Evolutionary conservation across 495 filamentous ascomycete genomes (phyloP).

Genomic region (Penicillium subrubescens): DNA sequence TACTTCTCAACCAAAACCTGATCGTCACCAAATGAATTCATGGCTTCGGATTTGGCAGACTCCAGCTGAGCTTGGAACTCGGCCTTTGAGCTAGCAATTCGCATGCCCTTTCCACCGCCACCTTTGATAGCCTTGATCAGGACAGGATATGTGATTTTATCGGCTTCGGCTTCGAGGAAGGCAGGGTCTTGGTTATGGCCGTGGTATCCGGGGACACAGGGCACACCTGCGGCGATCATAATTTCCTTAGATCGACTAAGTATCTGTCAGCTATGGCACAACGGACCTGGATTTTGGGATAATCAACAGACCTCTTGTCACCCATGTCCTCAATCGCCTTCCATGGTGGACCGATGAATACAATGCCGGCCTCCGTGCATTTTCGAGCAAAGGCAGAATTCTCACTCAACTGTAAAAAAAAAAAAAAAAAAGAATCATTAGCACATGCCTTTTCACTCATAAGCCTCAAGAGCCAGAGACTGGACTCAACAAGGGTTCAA

Average conservation of each 20-base stretch:
- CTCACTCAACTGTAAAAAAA: slow-evolving; percentile 63
- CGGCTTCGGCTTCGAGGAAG: slow-evolving; percentile 71
- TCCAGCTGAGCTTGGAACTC: slow-evolving; percentile 82
- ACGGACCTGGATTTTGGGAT: too few species aligned
- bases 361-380: slow-evolving; percentile 86
- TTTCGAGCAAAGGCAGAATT: slow-evolving; percentile 88
- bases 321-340: slow-evolving; percentile 97
- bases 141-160: slow-evolving; percentile 86
- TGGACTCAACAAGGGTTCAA: not conserved
- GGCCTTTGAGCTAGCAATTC: slow-evolving; percentile 73
- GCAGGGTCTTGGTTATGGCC: slow-evolving; percentile 77
- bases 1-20: slow-evolving; percentile 98
- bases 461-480: not conserved
- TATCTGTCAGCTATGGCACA: not conserved
- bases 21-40: slow-evolving; percentile 92
- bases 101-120: slow-evolving; percentile 98
- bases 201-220: slow-evolving; percentile 96
- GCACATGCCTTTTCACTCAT: not conserved
- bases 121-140: slow-evolving; percentile 97
- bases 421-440: not conserved
- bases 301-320: slow-evolving; percentile 72
- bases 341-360: slow-evolving; percentile 93
- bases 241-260: slow-evolving; percentile 82
- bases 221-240: slow-evolving; percentile 90
- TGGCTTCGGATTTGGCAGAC: slow-evolving; percentile 87